Conservation (phyloP, 305 asterid genomes). For the Fraxinus paxiana region DNA sequence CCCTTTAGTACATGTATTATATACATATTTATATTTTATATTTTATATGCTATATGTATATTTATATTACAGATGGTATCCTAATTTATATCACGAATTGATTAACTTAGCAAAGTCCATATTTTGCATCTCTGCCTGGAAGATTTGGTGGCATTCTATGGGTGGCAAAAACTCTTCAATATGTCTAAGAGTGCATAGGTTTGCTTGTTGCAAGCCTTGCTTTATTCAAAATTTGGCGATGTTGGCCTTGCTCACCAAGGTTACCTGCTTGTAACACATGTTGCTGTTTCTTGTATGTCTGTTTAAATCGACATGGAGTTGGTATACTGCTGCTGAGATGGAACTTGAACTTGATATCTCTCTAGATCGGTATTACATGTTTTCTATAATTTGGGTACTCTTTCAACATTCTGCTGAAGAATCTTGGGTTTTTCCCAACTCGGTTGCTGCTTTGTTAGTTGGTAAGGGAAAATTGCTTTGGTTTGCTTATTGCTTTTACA, state of each 20-base stretch:
- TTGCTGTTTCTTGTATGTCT: slow-evolving; percentile 32
- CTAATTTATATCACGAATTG: slow-evolving; percentile 4
- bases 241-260: slow-evolving; percentile 26
- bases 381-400: slow-evolving; percentile 54
- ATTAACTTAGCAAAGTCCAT: slow-evolving; percentile 15
- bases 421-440: slow-evolving; percentile 64
- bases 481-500: slow-evolving; percentile 44
- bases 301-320: slow-evolving; percentile 37
- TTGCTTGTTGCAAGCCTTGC: slow-evolving; percentile 28
- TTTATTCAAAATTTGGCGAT: slow-evolving; percentile 16
- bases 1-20: slow-evolving; percentile 1
- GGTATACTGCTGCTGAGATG: slow-evolving; percentile 51
- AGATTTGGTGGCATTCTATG: slow-evolving; percentile 16
- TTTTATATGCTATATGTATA: not conserved
- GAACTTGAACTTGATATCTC: slow-evolving; percentile 45
- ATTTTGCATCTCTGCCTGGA: slow-evolving; percentile 19
- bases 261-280: slow-evolving; percentile 33
- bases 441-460: slow-evolving; percentile 74
- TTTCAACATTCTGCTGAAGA: slow-evolving; percentile 72
- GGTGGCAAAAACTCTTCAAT: slow-evolving; percentile 16
- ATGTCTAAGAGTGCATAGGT: slow-evolving; percentile 18
- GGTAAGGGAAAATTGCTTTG: slow-evolving; percentile 76
- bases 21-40: not conserved
- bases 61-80: slow-evolving; percentile 3
- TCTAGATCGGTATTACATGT: slow-evolving; percentile 52